phyloP scores from a whole-genome alignment of 2,329 filamentous ascomycete genomes.

The Hortaea sp. region DNA sequence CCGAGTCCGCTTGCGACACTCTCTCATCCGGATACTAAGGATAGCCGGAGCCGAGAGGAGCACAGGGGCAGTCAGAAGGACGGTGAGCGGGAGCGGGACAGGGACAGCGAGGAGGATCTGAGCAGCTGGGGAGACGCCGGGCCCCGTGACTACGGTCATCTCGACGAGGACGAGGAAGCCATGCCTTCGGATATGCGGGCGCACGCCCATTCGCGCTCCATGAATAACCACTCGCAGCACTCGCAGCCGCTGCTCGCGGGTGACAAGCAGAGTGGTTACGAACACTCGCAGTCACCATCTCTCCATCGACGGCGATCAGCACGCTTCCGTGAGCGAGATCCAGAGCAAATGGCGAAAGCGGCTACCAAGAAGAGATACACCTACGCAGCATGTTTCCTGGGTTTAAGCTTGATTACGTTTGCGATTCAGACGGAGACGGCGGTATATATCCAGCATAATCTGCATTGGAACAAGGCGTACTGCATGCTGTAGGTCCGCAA shows the following conservation, averaged over 20 bases:
- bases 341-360: constrained; percentile 49
- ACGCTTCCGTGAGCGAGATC: constrained; percentile 61
- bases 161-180: constrained; percentile 22
- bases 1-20: constrained; percentile 21
- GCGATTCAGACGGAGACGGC: constrained; percentile 92
- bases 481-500: constrained; percentile 68
- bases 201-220: constrained; percentile 3
- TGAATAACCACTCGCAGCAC: constrained; percentile 24
- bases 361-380: constrained; percentile 75
- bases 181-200: constrained; percentile 43
- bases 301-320: constrained; percentile 51
- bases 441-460: constrained; percentile 82
- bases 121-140: constrained; percentile 34
- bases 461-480: constrained; percentile 97
- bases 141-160: not conserved
- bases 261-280: constrained; percentile 31
- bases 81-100: constrained; percentile 2
- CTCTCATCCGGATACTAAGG: constrained; percentile 13
- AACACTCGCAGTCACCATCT: constrained; percentile 28
- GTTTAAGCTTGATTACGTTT: constrained; percentile 76
- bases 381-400: constrained; percentile 73
- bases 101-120: constrained; percentile 31
- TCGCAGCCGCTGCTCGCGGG: constrained; percentile 41
- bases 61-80: not conserved
- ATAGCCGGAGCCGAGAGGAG: constrained; percentile 24